phyloP scores from a whole-genome alignment of 371 early-diverging fungal species.

The Parasitella parasitica region DNA sequence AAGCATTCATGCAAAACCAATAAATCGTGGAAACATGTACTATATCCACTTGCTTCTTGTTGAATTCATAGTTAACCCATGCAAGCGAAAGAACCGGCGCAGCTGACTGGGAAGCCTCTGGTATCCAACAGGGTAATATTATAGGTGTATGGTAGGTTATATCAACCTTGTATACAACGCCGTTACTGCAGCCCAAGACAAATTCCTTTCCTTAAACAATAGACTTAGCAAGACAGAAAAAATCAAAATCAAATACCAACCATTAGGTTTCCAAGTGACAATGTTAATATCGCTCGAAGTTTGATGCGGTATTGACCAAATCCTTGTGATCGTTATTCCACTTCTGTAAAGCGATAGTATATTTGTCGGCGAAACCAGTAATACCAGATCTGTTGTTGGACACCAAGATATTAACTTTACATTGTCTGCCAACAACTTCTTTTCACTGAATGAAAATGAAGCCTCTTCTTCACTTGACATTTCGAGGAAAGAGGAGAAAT shows the following conservation, averaged over 20 bases:
- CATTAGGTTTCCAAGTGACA: constrained; percentile 22
- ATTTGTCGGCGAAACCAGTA: constrained; percentile 13
- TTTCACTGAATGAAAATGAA: neutral
- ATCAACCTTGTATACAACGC: constrained; percentile 18
- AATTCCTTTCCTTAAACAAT: constrained; percentile 23
- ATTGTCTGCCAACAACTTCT: constrained; percentile 6
- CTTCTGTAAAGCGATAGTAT: constrained; percentile 9
- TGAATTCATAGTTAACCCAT: constrained; percentile 16
- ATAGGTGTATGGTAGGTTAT: constrained; percentile 2
- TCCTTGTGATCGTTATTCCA: neutral
- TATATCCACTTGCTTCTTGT: constrained; percentile 12
- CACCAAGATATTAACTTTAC: constrained; percentile 21
- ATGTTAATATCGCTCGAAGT: neutral
- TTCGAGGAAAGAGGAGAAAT: neutral
- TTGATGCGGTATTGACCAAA: constrained; percentile 9
- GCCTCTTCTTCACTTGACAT: neutral
- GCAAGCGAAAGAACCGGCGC: neutral
- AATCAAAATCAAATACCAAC: neutral
- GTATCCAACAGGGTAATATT: constrained; percentile 9
- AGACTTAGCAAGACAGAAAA: neutral
- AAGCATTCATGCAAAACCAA: neutral
- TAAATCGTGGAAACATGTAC: constrained; percentile 1
- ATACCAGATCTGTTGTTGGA: constrained; percentile 21
- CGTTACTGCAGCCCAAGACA: constrained; percentile 18
- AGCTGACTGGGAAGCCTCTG: neutral